Evolutionary conservation across 2,329 filamentous ascomycete species (phyloP).

Genomic region (Microdochium bolleyi): DNA sequence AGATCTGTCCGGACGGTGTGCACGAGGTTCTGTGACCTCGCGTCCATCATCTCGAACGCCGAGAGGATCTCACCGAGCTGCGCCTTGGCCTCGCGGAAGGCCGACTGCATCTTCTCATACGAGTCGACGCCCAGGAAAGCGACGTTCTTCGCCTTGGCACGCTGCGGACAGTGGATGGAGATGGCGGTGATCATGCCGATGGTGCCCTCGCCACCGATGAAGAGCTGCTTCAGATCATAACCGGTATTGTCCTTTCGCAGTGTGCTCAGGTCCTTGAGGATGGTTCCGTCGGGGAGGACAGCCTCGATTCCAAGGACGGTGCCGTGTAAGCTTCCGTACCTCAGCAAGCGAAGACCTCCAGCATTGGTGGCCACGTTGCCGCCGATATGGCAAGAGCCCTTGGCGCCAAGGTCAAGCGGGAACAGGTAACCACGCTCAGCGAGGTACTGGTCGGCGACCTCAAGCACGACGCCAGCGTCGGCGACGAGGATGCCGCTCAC

Average conservation of each 20-base stretch:
- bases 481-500: slow-evolving; percentile 84
- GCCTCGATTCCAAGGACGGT: slow-evolving; percentile 88
- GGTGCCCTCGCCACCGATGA: slow-evolving; percentile 92
- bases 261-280: slow-evolving; percentile 80
- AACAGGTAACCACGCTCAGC: slow-evolving; percentile 82
- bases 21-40: slow-evolving; percentile 70
- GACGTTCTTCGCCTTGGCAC: slow-evolving; percentile 83
- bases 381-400: slow-evolving; percentile 93
- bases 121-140: slow-evolving; percentile 89
- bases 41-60: slow-evolving; percentile 96
- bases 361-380: slow-evolving; percentile 96
- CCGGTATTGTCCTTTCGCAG: slow-evolving; percentile 98
- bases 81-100: slow-evolving; percentile 81
- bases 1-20: slow-evolving; percentile 61
- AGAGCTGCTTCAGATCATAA: slow-evolving; percentile 71
- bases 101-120: slow-evolving; percentile 79
- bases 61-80: slow-evolving; percentile 93
- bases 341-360: slow-evolving; percentile 78
- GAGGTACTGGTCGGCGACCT: slow-evolving; percentile 79
- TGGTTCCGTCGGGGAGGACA: slow-evolving; percentile 85
- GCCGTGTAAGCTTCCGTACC: slow-evolving; percentile 92
- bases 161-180: slow-evolving; percentile 81
- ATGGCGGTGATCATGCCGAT: slow-evolving; percentile 90
- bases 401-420: slow-evolving; percentile 93
- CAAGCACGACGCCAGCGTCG: slow-evolving; percentile 86